Evolutionary conservation across 176 grass and related monocot species (phyloP).

Genomic region (Musa schizocarpa): DNA sequence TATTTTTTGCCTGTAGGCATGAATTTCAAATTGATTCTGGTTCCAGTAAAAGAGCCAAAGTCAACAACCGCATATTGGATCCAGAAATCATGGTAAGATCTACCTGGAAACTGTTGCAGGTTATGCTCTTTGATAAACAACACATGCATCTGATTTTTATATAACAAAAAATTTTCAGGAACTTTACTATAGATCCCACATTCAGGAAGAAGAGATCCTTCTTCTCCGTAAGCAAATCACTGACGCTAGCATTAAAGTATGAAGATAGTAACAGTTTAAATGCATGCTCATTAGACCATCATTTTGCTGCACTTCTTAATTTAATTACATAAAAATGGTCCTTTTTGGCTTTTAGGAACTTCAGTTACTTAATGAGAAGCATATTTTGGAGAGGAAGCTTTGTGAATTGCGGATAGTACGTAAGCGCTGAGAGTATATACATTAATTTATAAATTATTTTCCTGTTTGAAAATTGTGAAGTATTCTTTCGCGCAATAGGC

Average conservation of each 20-base stretch:
- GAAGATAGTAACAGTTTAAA: slow-evolving; percentile 6
- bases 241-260: slow-evolving; percentile 70
- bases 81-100: slow-evolving; percentile 4
- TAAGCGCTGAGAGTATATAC: slow-evolving; percentile 18
- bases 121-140: neutral
- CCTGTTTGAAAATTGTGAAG: neutral
- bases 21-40: neutral
- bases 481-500: slow-evolving; percentile 33
- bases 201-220: slow-evolving; percentile 74
- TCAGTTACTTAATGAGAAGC: slow-evolving; percentile 70
- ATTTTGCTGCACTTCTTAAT: slow-evolving; percentile 4
- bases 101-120: neutral
- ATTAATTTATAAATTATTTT: slow-evolving; percentile 8
- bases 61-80: neutral
- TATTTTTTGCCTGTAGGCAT: neutral
- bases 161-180: slow-evolving; percentile 12
- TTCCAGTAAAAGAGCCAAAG: neutral
- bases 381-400: slow-evolving; percentile 89
- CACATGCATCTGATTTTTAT: neutral
- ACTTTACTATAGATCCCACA: slow-evolving; percentile 64
- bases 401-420: slow-evolving; percentile 76
- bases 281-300: neutral
- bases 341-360: slow-evolving; percentile 49
- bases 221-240: slow-evolving; percentile 64
- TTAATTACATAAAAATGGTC: slow-evolving; percentile 22